Evolutionary conservation across 225 moss, liverwort and hornwort species (phyloP), one percentile per base, ranked within the genome.

Genomic region (Pseudoscleropodium purum): DNA sequence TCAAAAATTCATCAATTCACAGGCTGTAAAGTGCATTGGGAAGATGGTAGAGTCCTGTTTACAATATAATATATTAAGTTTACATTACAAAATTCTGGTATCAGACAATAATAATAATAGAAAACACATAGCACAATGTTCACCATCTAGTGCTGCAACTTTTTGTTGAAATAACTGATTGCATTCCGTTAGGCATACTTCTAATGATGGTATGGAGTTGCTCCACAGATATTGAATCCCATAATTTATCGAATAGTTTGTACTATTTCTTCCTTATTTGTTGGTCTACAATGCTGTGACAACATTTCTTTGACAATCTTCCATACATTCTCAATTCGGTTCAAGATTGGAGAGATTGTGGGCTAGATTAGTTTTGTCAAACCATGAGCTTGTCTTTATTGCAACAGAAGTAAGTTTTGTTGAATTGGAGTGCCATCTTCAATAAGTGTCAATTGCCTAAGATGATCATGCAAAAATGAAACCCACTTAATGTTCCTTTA

Each of bases 391-490:
- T 37, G 10, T 56, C 4, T 56, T 1, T 6, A 11, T n/a, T 79
- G 57, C 1, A n/a, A 26, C n/a, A 17, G 17, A 57, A 79, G 15
- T 17, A n/a, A 26, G 16, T n/a, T 79, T 17, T 8, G 0, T 21
- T 37, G 15, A 14, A 54, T 6, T 78, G 10, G 23, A 78, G 25
- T 4, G 4, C 9, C 25, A 54, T 51, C 24, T 34, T 78, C 6
- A 0, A 6, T 9, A 37, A 56, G 8, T 36, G 14, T 52, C 15
- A 15, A 56, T 3, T 25, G 1, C 2, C 2, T 1, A 23, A 0
- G 36, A 15, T 25, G 9, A 54, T 54, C 1, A 0, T 54, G 5
- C 6, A 54, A 77, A 49, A 52, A 20, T 23, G 14, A 23, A 23
- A 34, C 0, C 3, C 13, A 36, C 6, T 37, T 37, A 36, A 36